phyloP scores from a whole-genome alignment of 2,329 filamentous ascomycete genomes.

The Exutisphaerella laricina region DNA sequence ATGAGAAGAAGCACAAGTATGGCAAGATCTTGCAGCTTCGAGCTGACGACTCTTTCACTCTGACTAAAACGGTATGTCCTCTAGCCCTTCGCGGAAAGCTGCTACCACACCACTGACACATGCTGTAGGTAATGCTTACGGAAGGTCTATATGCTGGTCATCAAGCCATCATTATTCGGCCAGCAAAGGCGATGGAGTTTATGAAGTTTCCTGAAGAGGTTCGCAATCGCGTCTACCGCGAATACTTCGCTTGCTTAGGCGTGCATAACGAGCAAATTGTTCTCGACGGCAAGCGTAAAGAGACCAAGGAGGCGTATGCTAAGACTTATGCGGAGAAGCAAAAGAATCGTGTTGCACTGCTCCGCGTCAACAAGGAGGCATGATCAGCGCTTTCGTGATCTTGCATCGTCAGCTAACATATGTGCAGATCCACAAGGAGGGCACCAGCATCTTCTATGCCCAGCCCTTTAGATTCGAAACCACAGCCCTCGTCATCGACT shows the following conservation, averaged over 20 bases:
- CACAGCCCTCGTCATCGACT: slow-evolving; percentile 30
- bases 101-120: slow-evolving; percentile 5
- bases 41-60: slow-evolving; percentile 29
- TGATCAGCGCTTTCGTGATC: not conserved
- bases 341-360: slow-evolving; percentile 31
- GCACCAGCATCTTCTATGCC: slow-evolving; percentile 30
- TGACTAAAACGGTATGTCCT: slow-evolving; percentile 29
- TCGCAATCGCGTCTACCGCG: slow-evolving; percentile 28
- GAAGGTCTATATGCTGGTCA: slow-evolving; percentile 31
- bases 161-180: slow-evolving; percentile 34
- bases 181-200: slow-evolving; percentile 33
- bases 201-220: slow-evolving; percentile 27
- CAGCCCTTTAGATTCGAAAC: slow-evolving; percentile 30
- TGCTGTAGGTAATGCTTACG: slow-evolving; percentile 23
- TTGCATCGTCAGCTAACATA: not conserved
- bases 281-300: slow-evolving; percentile 28
- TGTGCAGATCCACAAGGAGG: slow-evolving; percentile 28
- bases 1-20: slow-evolving; percentile 22
- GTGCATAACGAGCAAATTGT: slow-evolving; percentile 25
- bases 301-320: slow-evolving; percentile 27
- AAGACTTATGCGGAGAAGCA: slow-evolving; percentile 30
- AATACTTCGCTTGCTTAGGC: slow-evolving; percentile 29
- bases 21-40: slow-evolving; percentile 30
- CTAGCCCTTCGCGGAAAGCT: not conserved
- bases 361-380: slow-evolving; percentile 33